Evolutionary conservation across 768 basidiomycete genomes (phyloP), one percentile per base, ranked within the genome.

Genomic region (Tulasnella sp.): DNA sequence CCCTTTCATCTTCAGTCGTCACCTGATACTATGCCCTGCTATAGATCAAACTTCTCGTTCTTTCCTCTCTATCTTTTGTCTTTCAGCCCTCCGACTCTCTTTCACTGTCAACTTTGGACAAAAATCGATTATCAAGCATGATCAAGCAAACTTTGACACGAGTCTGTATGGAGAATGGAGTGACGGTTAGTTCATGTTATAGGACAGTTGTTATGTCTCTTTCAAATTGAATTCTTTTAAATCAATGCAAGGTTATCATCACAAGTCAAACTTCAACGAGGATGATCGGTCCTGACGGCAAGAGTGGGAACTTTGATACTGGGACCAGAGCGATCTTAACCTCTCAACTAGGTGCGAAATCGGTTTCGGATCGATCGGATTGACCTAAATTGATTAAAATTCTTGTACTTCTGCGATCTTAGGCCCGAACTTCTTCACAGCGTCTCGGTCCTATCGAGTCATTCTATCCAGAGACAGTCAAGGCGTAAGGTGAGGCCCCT

Each of bases 261-360:
- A 59, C 56, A 21, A 59, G 30, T 21, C 56, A 59, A 21, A 59
- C 56, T 4, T 43, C 47, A 4, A 59, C 56, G 24, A 59, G 42
- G 49, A 49, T 59, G 13, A 47, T 59, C 15, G 19, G 47, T 17
- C 49, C 26, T 24, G 47, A 50, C 19, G 45, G 45, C 15, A 24
- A n/a, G 10, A 10, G 19, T 30, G 47, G 23, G 5, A 50, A 48
- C 13, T 48, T 59, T 19, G 45, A 50, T 3, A 50, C 44, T 2
- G 47, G 47, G 19, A 10, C 44, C 17, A 30, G 41, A 21, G 56
- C 45, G n/a, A 4, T 51, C 45, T 23, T 59, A 4, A n/a, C 19
- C 8, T 50, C 56, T 10, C 47, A 49, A 23, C 47, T 59, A 2
- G 56, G 56, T 59, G 32, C 32, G 54, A 42, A 26, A 23, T 17